These are phyloP conservation scores for Crassisporium funariophilum DNA, from an alignment of 768 basidiomycete genomes.

Conservation along the genomic window DNA sequence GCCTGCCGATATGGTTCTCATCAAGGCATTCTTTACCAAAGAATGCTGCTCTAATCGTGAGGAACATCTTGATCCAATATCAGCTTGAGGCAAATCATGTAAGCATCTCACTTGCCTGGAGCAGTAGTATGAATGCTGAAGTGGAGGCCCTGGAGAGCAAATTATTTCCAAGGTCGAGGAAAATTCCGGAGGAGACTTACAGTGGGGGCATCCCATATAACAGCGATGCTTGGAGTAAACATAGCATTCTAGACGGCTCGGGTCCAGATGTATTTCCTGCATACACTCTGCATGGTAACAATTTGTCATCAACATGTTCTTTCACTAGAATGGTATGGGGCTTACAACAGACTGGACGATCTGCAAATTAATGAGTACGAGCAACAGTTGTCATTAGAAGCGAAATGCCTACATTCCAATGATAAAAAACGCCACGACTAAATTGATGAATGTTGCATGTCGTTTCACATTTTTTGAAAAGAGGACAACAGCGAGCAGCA, in stretches of 20 bases:
- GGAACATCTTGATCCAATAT: constrained; percentile 42
- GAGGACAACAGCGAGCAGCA: constrained; percentile 41
- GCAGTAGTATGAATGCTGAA: constrained; percentile 42
- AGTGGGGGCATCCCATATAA: constrained; percentile 51
- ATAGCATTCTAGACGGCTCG: constrained; percentile 45
- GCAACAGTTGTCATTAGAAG: neutral
- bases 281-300: constrained; percentile 36
- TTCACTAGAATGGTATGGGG: neutral
- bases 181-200: no score
- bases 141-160: constrained; percentile 36
- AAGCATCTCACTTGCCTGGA: constrained; percentile 34
- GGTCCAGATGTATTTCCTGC: constrained; percentile 43
- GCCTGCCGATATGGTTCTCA: constrained; percentile 33
- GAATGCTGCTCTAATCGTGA: constrained; percentile 40
- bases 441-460: constrained; percentile 49
- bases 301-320: neutral
- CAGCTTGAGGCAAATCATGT: neutral
- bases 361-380: constrained; percentile 19
- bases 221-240: constrained; percentile 48
- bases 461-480: constrained; percentile 44
- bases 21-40: constrained; percentile 33
- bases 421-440: constrained; percentile 47
- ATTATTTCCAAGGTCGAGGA: neutral
- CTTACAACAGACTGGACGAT: constrained; percentile 44
- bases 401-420: constrained; percentile 41